These are phyloP conservation scores for Galerina sulciceps DNA, from an alignment of 768 basidiomycete species.

Conservation along the genomic window DNA sequence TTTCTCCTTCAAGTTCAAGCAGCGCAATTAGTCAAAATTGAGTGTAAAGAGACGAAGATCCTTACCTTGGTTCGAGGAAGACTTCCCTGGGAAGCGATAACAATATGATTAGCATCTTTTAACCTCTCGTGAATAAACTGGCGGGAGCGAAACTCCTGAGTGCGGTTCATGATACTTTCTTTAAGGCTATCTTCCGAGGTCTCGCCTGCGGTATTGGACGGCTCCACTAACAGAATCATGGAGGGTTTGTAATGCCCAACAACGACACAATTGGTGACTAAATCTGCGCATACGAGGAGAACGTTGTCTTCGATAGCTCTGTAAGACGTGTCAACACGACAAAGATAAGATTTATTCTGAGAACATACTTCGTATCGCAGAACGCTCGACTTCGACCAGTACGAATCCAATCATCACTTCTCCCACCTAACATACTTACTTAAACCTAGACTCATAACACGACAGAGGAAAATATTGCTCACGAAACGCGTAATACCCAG, in stretches of 20 bases:
- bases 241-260: constrained; percentile 35
- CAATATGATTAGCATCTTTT: constrained; percentile 22
- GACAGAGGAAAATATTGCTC: too few species aligned
- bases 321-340: background rate
- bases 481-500: constrained; percentile 54
- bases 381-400: constrained; percentile 62
- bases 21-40: too few species aligned
- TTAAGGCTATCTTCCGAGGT: constrained; percentile 20
- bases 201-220: background rate
- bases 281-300: constrained; percentile 26
- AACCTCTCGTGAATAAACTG: constrained; percentile 33
- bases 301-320: constrained; percentile 39
- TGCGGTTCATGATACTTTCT: constrained; percentile 24
- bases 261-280: constrained; percentile 33
- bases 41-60: too few species aligned
- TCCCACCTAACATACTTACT: constrained; percentile 39
- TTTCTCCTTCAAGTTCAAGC: background rate
- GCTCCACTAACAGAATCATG: constrained; percentile 33
- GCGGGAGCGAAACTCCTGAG: constrained; percentile 24
- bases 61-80: constrained; percentile 5
- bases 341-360: background rate
- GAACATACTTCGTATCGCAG: constrained; percentile 66
- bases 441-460: too few species aligned
- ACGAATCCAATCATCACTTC: constrained; percentile 78
- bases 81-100: constrained; percentile 13